Percentiles rank a stretch among this genome's conserved stretches.
Evolutionary conservation across 352 stramenopile species (phyloP).

Genomic region (Phytophthora fragariae): DNA sequence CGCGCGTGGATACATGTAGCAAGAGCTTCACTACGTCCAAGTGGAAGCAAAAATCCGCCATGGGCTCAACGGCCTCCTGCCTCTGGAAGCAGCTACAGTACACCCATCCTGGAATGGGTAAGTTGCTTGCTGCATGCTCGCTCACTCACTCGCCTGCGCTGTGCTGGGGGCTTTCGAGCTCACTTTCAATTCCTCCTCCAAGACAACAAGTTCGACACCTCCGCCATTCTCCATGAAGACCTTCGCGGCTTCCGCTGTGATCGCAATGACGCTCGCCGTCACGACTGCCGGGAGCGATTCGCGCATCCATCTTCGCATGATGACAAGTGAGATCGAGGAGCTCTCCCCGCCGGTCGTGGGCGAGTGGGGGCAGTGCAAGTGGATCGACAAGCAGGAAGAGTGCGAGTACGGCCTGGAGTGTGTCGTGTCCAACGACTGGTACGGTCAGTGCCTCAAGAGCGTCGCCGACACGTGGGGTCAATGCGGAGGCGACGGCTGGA

Average conservation of each 20-base stretch:
- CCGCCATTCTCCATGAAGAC: constrained; percentile 5
- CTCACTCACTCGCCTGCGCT: not conserved
- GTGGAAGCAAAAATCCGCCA: constrained; percentile 5
- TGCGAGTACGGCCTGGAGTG: constrained; percentile 23
- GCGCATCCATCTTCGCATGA: constrained; percentile 16
- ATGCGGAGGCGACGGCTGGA: constrained; percentile 37
- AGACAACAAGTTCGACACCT: not conserved
- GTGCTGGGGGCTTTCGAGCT: not conserved
- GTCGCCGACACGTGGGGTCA: constrained; percentile 28
- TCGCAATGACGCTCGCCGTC: constrained; percentile 1
- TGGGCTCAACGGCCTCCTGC: not conserved
- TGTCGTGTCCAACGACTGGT: constrained; percentile 20
- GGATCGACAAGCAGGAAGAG: constrained; percentile 24
- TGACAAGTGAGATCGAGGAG: not conserved
- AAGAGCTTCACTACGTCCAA: not conserved
- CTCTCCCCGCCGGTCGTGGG: not conserved
- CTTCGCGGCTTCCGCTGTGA: not conserved
- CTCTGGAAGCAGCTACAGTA: too few species aligned
- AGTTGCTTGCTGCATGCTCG: not conserved
- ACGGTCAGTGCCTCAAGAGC: constrained; percentile 24
- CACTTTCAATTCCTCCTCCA: constrained; percentile 19
- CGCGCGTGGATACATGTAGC: not conserved
- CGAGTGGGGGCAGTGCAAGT: constrained; percentile 28
- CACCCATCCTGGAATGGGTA: too few species aligned
- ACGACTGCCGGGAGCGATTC: not conserved